Evolutionary conservation across 2,329 filamentous ascomycete genomes (phyloP), one percentile per base, ranked within the genome.

Genomic region (Penicillium janthinellum): DNA sequence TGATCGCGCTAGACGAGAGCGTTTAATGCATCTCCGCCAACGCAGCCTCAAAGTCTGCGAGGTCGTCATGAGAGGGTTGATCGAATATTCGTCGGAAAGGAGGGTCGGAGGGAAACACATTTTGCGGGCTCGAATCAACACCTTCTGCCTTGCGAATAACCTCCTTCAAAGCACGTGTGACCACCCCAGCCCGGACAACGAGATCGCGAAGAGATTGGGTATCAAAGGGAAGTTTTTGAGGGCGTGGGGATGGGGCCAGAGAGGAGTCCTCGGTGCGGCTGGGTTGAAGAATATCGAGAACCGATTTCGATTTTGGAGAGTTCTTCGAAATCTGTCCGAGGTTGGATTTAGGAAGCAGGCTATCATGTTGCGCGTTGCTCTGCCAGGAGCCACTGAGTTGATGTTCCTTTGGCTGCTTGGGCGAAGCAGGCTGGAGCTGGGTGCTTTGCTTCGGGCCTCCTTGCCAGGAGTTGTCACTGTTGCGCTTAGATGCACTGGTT

Each of bases 191-290:
- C 44, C 80, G 77, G 31, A 78, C 70, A 28, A 89, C 86, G 57
- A 89, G 84, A 68, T 87, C 84, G 64, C 82, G 81, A 14, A 89
- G 78, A 45, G 86, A 88, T 28, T 84, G 84, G 2, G 86, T 88
- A 67, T 88, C 86, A 68, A 89, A 89, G 0, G 85, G 84, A n/a
- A 88, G 81, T 66, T 88, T 88, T 54, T 75, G 74, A 17, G 74
- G 67, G 39, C 73, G 67, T n/a, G 71, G 63, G 35, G 66, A 53
- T 15, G 62, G 37, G 4, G 71, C 65, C 10, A 70, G 56, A 59
- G 69, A 51, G 28, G 69, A 63, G 54, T 69, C 68, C 31, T 73
- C 65, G 34, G 73, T 65, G 59, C 76, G 79, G 65, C 79, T 78
- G 61, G 82, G 77, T 66, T 86, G 84, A 52, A 88, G 78, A 35